Evolutionary conservation across 2,329 filamentous ascomycete genomes (phyloP).

Genomic region (Cryphonectria radicalis): DNA sequence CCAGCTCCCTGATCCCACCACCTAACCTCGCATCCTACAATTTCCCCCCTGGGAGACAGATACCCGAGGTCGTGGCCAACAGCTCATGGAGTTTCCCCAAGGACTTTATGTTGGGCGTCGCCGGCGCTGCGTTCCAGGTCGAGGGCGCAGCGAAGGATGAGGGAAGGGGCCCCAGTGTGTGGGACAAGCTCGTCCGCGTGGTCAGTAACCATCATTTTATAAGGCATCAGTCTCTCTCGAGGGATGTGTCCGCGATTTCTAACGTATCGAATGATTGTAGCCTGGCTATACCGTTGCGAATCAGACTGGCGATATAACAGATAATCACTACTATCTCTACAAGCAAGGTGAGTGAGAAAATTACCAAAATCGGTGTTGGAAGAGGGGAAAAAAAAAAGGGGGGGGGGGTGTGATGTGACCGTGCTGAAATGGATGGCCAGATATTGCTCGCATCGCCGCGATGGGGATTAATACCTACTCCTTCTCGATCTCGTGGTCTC

Average conservation of each 20-base stretch:
- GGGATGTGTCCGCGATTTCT: background rate
- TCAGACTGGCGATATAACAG: slow-evolving; percentile 21
- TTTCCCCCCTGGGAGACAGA: slow-evolving; percentile 19
- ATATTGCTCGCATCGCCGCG: slow-evolving; percentile 24
- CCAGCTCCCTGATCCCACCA: slow-evolving; percentile 20
- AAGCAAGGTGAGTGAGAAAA: slow-evolving; percentile 21
- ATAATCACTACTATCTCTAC: slow-evolving; percentile 26
- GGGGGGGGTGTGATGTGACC: no score
- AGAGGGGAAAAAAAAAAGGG: no score
- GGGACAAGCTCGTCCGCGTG: slow-evolving; percentile 20
- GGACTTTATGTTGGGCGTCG: slow-evolving; percentile 20
- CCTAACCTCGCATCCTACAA: slow-evolving; percentile 44
- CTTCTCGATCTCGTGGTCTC: slow-evolving; percentile 26
- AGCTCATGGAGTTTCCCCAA: slow-evolving; percentile 26
- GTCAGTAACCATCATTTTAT: background rate
- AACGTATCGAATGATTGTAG: background rate
- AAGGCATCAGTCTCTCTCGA: background rate
- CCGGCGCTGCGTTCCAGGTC: slow-evolving; percentile 21
- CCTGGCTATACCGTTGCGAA: slow-evolving; percentile 21
- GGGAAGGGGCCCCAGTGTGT: slow-evolving; percentile 19
- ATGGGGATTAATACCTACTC: slow-evolving; percentile 27
- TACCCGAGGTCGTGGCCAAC: slow-evolving; percentile 9
- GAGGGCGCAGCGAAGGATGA: slow-evolving; percentile 25
- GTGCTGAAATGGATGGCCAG: background rate
- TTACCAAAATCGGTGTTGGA: no score